Evolutionary conservation across 805 yeast species (phyloP).

Genomic region (Cyberlindnera lachancei): DNA sequence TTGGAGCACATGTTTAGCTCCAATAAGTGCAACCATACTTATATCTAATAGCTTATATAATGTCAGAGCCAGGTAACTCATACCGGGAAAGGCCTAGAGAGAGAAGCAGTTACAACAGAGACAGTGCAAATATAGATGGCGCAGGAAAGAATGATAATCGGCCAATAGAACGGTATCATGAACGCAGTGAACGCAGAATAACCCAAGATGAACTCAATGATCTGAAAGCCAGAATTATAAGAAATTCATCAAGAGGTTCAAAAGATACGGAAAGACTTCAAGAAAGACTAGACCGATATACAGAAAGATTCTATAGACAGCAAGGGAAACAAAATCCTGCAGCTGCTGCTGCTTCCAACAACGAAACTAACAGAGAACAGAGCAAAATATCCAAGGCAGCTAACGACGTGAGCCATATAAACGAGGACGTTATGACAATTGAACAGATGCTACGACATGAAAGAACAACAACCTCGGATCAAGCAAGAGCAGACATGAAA

Average conservation of each 20-base stretch:
- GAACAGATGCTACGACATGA: constrained; percentile 30
- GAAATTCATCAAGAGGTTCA: constrained; percentile 25
- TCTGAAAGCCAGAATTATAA: constrained; percentile 26
- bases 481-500: constrained; percentile 24
- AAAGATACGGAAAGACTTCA: constrained; percentile 18
- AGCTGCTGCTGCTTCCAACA: too few species aligned
- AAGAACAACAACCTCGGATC: constrained; percentile 13
- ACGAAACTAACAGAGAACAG: too few species aligned
- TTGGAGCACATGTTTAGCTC: too few species aligned
- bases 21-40: too few species aligned
- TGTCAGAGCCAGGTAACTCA: too few species aligned
- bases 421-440: constrained; percentile 29
- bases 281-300: constrained; percentile 11
- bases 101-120: too few species aligned
- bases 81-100: too few species aligned
- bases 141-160: too few species aligned
- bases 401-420: constrained; percentile 22
- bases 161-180: constrained; percentile 5
- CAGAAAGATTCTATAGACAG: constrained; percentile 14
- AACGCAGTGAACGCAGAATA: background rate
- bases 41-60: too few species aligned
- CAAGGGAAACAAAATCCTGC: too few species aligned
- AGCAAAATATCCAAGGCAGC: constrained; percentile 8
- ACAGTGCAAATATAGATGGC: too few species aligned
- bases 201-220: constrained; percentile 21